Evolutionary conservation across 139 green algal genomes (phyloP), one percentile per base, ranked within the genome.

Genomic region (Trebouxia sp.): DNA sequence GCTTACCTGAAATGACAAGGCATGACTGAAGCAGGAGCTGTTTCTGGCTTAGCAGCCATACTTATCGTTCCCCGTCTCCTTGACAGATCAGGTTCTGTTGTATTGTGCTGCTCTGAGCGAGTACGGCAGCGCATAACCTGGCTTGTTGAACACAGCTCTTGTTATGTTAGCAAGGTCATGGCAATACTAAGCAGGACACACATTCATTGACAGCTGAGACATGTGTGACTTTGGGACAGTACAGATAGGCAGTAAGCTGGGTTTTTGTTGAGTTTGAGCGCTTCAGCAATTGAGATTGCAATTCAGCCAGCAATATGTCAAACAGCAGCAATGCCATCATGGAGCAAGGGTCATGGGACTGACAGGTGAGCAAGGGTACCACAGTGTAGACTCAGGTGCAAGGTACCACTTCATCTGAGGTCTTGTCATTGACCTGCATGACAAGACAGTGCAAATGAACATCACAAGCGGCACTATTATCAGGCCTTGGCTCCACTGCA

Each of bases 401-500:
- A 69, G 58, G 30, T 39, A 69, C 17, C 58, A 69, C 58, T 69
- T 69, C 30, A 39, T 69, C 30, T 42, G 24, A 42, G 9, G 3
- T 39, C 58, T 69, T 39, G 24, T 69, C 58, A 42, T 69, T 41
- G 58, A 69, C 30, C 30, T 69, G 17, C 28, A 69, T 69, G 58
- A 43, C 58, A 69, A 69, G 30, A 43, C 58, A 69, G 58, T 69
- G 28, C 58, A 69, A 69, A 69, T 41, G 58, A 39, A 69, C n/a
- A 69, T 69, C 28, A 41, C 58, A 69, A 69, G 30, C 30, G 58
- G 30, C 58, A 69, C 17, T 39, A 69, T 69, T 24, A 41, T 20
- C 58, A 69, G 30, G 58, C 58, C 30, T 69, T 69, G 30, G 58
- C 58, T 69, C 30, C 58, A 39, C 11, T 69, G 58, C 30, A 69